phyloP scores from a whole-genome alignment of 2,329 filamentous ascomycete genomes.

The Microdochium bolleyi region DNA sequence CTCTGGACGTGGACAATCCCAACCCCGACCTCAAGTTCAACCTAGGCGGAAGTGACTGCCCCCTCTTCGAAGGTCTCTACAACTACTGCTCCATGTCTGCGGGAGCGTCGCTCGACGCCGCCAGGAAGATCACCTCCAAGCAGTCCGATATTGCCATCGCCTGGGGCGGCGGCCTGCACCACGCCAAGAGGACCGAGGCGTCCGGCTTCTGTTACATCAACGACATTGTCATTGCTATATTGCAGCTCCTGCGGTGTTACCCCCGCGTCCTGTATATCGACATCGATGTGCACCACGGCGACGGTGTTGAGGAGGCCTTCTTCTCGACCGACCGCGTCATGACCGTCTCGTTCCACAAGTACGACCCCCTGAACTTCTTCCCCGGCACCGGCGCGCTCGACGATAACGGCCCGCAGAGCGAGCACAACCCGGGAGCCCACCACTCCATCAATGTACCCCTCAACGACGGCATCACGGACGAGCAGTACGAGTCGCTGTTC shows the following conservation, averaged over 20 bases:
- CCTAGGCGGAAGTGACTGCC: constrained; percentile 85
- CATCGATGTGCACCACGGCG: constrained; percentile 87
- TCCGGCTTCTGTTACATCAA: constrained; percentile 99
- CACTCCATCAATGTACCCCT: constrained; percentile 87
- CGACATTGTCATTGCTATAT: constrained; percentile 89
- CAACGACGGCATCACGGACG: constrained; percentile 84
- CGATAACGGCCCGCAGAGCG: constrained; percentile 75
- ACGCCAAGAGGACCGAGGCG: constrained; percentile 89
- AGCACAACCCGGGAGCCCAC: constrained; percentile 79
- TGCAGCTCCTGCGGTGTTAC: constrained; percentile 75
- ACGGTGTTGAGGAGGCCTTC: constrained; percentile 87
- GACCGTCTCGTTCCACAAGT: constrained; percentile 95
- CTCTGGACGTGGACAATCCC: constrained; percentile 57
- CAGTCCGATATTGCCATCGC: constrained; percentile 95
- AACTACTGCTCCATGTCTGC: constrained; percentile 93
- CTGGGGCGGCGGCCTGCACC: constrained; percentile 94
- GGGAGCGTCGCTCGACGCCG: constrained; percentile 83
- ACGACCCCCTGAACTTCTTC: constrained; percentile 77
- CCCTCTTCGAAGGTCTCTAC: constrained; percentile 91
- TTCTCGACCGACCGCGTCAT: constrained; percentile 84
- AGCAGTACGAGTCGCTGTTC: constrained; percentile 82
- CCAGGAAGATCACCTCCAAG: constrained; percentile 75
- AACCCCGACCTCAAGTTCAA: constrained; percentile 69
- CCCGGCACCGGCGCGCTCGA: constrained; percentile 84
- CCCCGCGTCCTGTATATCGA: constrained; percentile 90